Base-by-base conservation (phyloP, 768 basidiomycete genomes). In the Mycena amicta region DNA sequence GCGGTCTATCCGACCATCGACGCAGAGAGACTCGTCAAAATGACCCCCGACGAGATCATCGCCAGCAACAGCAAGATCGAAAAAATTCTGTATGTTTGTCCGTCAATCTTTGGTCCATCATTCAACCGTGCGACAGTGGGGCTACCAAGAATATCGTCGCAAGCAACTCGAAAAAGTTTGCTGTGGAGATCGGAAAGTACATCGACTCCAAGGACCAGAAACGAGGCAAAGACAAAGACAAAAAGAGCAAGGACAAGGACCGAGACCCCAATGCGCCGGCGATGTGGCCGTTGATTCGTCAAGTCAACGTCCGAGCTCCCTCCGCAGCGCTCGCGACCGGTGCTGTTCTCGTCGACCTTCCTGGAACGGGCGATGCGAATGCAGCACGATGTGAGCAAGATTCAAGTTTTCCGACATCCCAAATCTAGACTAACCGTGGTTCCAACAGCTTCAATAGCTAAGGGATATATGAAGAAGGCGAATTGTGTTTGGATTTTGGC, bases 401-500 rank as follows among this genome's bases (percentile, higher is more conserved):
- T n/a, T n/a, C n/a, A n/a, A n/a, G n/a, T n/a, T n/a, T n/a, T n/a
- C n/a, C n/a, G n/a, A n/a, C n/a, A n/a, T n/a, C n/a, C n/a, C n/a
- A n/a, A n/a, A n/a, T n/a, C n/a, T n/a, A n/a, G n/a, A n/a, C n/a
- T n/a, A n/a, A n/a, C n/a, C n/a, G n/a, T n/a, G n/a, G n/a, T n/a
- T n/a, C n/a, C n/a, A n/a, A n/a, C n/a, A n/a, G n/a, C n/a, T n/a
- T n/a, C n/a, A n/a, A n/a, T 88, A 43, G 84, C 86, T 2, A 85
- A 85, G 66, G 78, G 82, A 28, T 87, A 86, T 67, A 85, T 87
- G 84, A 87, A 87, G 67, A 85, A 82, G 55, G 83, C 81, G 52
- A 74, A 83, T 47, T 84, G 82, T 53, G 80, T 86, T 31, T 88
- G 85, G 85, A 84, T 87, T 62, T 67, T 87, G n/a, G 86, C 85